Conservation (phyloP, 2,329 filamentous ascomycete genomes). For the Bisporella sp. region DNA sequence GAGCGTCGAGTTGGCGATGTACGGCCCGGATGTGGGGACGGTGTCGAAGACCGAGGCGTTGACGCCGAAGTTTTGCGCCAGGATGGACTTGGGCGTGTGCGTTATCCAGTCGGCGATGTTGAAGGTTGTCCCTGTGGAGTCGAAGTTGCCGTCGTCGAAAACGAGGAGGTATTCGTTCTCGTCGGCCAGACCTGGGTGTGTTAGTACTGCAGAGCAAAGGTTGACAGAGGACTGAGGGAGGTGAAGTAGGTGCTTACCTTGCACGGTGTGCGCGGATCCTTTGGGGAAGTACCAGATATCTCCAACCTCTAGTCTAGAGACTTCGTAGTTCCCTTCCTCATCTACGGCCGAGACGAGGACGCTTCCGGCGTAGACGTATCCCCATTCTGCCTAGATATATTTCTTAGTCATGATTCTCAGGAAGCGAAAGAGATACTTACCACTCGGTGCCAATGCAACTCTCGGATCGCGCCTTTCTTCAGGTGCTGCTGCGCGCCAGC, state of each 20-base stretch:
- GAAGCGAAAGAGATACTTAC: background rate
- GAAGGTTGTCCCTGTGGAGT: conserved; percentile 46
- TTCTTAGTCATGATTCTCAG: background rate
- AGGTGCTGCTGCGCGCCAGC: conserved; percentile 62
- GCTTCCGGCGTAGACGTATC: conserved; percentile 45
- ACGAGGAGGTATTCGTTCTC: conserved; percentile 53
- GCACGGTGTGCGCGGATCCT: conserved; percentile 44
- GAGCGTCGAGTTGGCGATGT: conserved; percentile 44
- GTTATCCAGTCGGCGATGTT: conserved; percentile 65
- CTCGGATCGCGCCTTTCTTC: conserved; percentile 56
- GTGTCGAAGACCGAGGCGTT: conserved; percentile 50
- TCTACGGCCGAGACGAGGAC: conserved; percentile 46
- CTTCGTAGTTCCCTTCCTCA: conserved; percentile 40
- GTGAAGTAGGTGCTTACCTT: conserved; percentile 27
- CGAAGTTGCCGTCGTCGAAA: conserved; percentile 41
- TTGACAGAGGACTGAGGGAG: background rate
- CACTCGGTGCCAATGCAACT: conserved; percentile 53
- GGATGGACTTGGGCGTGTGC: conserved; percentile 55
- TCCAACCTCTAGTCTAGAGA: conserved; percentile 41
- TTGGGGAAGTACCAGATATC: conserved; percentile 49
- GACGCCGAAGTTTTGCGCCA: conserved; percentile 65
- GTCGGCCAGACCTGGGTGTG: conserved; percentile 33
- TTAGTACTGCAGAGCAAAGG: background rate
- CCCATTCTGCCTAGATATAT: conserved; percentile 40
- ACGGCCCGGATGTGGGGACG: conserved; percentile 49